These are phyloP conservation scores for Aureobasidium sp. DNA, from an alignment of 2,329 filamentous ascomycete species.

Conservation along the genomic window DNA sequence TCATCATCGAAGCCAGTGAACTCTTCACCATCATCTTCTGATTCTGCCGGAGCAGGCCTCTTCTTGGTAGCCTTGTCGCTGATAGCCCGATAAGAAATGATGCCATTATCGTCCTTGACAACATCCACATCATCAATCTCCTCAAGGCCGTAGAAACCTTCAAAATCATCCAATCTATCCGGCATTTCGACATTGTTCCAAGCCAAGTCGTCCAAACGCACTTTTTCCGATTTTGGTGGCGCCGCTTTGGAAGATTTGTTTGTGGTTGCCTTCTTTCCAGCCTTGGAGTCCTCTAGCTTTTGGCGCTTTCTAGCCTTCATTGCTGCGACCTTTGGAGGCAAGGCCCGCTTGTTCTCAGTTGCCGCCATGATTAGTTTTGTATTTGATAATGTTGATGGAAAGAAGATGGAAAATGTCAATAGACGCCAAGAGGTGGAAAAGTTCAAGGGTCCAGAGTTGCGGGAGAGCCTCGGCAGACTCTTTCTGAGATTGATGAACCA, in stretches of 20 bases:
- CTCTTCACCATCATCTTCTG: conserved; percentile 41
- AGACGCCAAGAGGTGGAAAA: conserved; percentile 4
- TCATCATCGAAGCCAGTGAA: conserved; percentile 54
- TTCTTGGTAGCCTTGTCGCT: conserved; percentile 22
- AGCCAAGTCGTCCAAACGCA: conserved; percentile 44
- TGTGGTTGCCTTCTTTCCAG: conserved; percentile 12
- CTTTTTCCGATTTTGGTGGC: conserved; percentile 18
- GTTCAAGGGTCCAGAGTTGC: conserved; percentile 8
- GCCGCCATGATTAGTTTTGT: conserved; percentile 4
- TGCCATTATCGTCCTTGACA: conserved; percentile 49
- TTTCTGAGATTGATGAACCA: background rate
- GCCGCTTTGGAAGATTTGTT: conserved; percentile 4
- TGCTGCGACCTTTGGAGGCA: conserved; percentile 30
- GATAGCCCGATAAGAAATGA: conserved; percentile 29
- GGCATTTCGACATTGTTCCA: conserved; percentile 61
- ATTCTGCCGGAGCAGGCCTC: conserved; percentile 18
- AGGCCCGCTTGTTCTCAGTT: conserved; percentile 26
- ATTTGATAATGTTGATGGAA: background rate
- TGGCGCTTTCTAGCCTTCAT: conserved; percentile 37
- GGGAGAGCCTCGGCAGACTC: conserved; percentile 5
- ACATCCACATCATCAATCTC: conserved; percentile 88
- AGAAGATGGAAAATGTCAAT: background rate
- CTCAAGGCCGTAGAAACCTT: conserved; percentile 86
- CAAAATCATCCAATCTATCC: conserved; percentile 76
- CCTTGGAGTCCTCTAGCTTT: conserved; percentile 25